Conservation (phyloP, 139 green algal species). For the Chlorella sp. region DNA sequence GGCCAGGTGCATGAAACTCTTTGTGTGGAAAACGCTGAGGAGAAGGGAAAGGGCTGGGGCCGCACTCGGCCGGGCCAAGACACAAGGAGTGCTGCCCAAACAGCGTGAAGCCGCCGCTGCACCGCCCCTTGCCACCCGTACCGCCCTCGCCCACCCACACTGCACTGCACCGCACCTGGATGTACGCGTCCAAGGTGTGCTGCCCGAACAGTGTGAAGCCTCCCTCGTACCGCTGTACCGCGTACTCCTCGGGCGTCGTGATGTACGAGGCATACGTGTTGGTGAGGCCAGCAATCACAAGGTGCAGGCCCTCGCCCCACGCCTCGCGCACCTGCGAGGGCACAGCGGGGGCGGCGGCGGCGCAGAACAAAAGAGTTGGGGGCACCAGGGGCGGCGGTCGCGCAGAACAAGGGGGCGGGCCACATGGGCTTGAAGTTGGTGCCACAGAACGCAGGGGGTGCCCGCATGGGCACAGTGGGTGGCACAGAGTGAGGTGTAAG, state of each 20-base stretch:
- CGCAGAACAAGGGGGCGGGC: too few species aligned
- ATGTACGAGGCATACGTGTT: constrained; percentile 88
- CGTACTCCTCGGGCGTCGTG: constrained; percentile 88
- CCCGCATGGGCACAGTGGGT: too few species aligned
- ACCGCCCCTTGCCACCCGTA: neutral
- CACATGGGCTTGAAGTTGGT: too few species aligned
- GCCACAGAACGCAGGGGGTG: too few species aligned
- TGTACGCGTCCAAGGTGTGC: constrained; percentile 89
- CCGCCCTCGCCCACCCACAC: neutral
- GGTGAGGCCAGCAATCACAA: constrained; percentile 81
- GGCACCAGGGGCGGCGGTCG: too few species aligned
- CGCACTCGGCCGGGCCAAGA: neutral
- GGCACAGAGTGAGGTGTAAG: too few species aligned
- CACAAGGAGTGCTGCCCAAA: neutral
- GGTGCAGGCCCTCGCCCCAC: constrained; percentile 47
- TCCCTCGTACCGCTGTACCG: constrained; percentile 86
- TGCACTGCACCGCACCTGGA: constrained; percentile 61
- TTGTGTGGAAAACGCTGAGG: too few species aligned
- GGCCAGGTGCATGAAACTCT: too few species aligned
- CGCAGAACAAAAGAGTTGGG: too few species aligned
- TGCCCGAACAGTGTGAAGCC: constrained; percentile 86
- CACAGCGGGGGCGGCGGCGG: neutral
- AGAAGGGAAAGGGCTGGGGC: too few species aligned
- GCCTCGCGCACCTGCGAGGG: constrained; percentile 37
- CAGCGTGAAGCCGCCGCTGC: neutral